phyloP scores from a whole-genome alignment of 257 asterid species.

The Penstemon davidsonii region DNA sequence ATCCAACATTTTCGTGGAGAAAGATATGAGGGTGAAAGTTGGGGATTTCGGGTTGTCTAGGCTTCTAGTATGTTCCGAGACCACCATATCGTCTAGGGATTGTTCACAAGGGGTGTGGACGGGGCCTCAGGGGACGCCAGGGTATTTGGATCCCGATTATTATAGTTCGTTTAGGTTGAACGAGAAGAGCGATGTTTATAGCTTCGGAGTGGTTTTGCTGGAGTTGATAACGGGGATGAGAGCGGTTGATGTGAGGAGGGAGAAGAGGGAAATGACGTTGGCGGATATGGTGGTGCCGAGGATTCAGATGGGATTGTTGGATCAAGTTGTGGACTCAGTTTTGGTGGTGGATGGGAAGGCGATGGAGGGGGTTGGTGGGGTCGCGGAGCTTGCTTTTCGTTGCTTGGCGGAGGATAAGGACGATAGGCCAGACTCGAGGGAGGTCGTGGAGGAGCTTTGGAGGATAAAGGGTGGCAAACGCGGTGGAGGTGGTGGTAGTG shows the following conservation, averaged over 20 bases:
- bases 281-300: conserved; percentile 88
- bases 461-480: conserved; percentile 57
- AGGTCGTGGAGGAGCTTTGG: conserved; percentile 74
- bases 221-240: conserved; percentile 88
- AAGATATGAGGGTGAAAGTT: conserved; percentile 80
- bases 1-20: conserved; percentile 78
- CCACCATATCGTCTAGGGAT: conserved; percentile 38
- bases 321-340: conserved; percentile 79
- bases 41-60: conserved; percentile 95
- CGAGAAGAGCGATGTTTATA: conserved; percentile 90
- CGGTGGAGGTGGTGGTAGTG: conserved; percentile 39
- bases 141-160: conserved; percentile 91
- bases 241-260: conserved; percentile 84
- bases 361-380: conserved; percentile 63
- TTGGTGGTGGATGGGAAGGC: conserved; percentile 63
- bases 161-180: conserved; percentile 71
- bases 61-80: conserved; percentile 60
- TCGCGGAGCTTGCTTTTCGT: conserved; percentile 86
- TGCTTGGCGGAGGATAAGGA: conserved; percentile 86
- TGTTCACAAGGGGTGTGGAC: conserved; percentile 82
- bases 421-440: conserved; percentile 83
- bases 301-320: conserved; percentile 88
- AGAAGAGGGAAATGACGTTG: conserved; percentile 79
- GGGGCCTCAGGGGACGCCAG: conserved; percentile 98
- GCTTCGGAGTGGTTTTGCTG: conserved; percentile 83